A percentile compares a stretch with the other conserved stretches of the same genome.
Conservation (phyloP, 2,329 filamentous ascomycete genomes). For the Alternaria alternata region DNA sequence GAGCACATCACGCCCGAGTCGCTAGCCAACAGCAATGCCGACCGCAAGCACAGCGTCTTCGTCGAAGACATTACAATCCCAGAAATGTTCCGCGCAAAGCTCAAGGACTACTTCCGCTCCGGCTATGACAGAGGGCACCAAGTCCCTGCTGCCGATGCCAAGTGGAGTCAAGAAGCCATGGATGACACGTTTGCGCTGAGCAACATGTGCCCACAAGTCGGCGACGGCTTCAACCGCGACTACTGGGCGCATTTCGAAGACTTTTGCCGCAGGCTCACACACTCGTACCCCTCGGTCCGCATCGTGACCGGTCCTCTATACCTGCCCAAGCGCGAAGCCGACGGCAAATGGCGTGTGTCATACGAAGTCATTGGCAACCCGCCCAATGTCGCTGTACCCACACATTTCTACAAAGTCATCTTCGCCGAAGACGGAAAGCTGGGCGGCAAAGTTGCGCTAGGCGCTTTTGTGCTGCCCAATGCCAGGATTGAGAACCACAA, state of each 20-base stretch:
- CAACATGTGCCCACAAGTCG: conserved; percentile 99
- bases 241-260: conserved; percentile 99
- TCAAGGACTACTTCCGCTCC: conserved; percentile 93
- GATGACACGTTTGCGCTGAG: conserved; percentile 90
- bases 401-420: conserved; percentile 99
- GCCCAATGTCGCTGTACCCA: conserved; percentile 93
- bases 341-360: conserved; percentile 93
- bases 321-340: conserved; percentile 83
- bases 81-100: conserved; percentile 83
- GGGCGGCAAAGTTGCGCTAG: conserved; percentile 77
- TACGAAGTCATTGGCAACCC: conserved; percentile 97
- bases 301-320: conserved; percentile 95
- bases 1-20: conserved; percentile 96
- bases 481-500: conserved; percentile 87
- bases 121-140: conserved; percentile 98
- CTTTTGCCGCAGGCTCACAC: conserved; percentile 86
- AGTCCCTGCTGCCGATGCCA: conserved; percentile 93
- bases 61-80: conserved; percentile 82
- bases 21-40: conserved; percentile 75
- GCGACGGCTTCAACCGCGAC: conserved; percentile 97
- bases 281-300: conserved; percentile 82
- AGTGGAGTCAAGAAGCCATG: conserved; percentile 95
- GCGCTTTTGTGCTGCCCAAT: conserved; percentile 95
- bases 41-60: conserved; percentile 85
- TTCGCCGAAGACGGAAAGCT: conserved; percentile 83